Percentiles rank a stretch among this genome's conserved stretches.
Evolutionary conservation across 139 green algal genomes (phyloP).

Genomic region (Astrephomene gubernaculifera): DNA sequence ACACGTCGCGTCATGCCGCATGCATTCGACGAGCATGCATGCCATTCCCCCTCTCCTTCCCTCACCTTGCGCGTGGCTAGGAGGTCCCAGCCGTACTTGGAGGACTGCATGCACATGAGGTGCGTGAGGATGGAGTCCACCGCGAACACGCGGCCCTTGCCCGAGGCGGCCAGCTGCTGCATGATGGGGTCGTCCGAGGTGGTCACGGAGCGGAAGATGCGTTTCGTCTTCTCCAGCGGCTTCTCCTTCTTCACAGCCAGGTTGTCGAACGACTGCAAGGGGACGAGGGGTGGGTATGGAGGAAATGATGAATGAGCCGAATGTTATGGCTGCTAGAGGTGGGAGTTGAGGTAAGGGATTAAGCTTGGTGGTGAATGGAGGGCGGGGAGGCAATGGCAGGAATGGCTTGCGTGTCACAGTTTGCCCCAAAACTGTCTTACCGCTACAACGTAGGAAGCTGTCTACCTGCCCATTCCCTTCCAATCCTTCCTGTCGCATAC

Average conservation of each 20-base stretch:
- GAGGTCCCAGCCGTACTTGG: slow-evolving; percentile 95
- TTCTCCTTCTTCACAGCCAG: slow-evolving; percentile 80
- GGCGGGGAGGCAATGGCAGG: too few relatives aligned
- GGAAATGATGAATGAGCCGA: background rate
- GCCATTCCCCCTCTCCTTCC: too few relatives aligned
- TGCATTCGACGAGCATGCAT: background rate
- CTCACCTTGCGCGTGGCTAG: slow-evolving; percentile 70
- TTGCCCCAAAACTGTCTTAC: too few relatives aligned
- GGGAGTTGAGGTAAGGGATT: too few relatives aligned
- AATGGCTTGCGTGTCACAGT: too few relatives aligned
- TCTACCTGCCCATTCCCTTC: too few relatives aligned
- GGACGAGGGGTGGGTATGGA: too few relatives aligned
- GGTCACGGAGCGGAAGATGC: slow-evolving; percentile 82
- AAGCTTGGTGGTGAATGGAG: too few relatives aligned
- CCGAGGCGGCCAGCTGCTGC: slow-evolving; percentile 72
- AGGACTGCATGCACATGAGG: slow-evolving; percentile 94
- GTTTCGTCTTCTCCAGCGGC: slow-evolving; percentile 79
- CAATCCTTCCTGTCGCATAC: too few relatives aligned
- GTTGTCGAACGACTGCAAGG: slow-evolving; percentile 80
- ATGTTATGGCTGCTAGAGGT: too few relatives aligned
- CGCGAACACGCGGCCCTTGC: slow-evolving; percentile 86
- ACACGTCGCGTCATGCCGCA: background rate
- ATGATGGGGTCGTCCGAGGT: slow-evolving; percentile 95
- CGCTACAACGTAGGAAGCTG: too few relatives aligned
- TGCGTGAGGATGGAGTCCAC: slow-evolving; percentile 93